Conservation (phyloP, 2,329 filamentous ascomycete species). For the Nigrospora sphaerica region DNA sequence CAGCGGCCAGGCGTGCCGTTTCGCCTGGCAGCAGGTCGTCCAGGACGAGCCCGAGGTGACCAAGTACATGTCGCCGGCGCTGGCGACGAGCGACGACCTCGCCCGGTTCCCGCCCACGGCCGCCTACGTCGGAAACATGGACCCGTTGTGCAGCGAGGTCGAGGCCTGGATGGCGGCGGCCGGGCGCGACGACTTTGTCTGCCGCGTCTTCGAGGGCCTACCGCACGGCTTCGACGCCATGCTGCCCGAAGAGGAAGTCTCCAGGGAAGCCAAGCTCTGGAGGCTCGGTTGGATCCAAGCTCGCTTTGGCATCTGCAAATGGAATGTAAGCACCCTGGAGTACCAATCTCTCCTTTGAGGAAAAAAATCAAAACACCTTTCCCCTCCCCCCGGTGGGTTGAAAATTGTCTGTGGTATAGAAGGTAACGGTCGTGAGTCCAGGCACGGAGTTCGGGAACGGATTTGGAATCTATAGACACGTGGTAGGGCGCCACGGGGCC, state of each 20-base stretch:
- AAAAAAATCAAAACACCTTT: too few species aligned
- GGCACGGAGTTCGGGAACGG: too few species aligned
- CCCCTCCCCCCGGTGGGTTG: too few species aligned
- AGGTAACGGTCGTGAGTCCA: too few species aligned
- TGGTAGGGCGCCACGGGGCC: too few species aligned
- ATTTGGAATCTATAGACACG: too few species aligned
- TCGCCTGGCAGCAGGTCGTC: background rate
- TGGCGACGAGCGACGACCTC: background rate
- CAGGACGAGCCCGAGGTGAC: background rate
- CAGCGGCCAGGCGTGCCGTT: slow-evolving; percentile 2
- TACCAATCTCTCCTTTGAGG: too few species aligned
- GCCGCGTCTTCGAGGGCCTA: background rate
- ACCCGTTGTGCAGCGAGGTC: background rate
- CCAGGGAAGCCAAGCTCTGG: background rate
- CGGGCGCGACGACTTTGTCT: background rate
- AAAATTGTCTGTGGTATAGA: too few species aligned
- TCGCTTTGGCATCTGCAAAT: background rate
- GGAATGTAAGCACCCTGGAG: too few species aligned
- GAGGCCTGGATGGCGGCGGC: background rate
- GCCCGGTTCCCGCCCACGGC: background rate
- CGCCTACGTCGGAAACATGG: background rate
- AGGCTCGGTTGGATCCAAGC: background rate
- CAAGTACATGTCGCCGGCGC: background rate
- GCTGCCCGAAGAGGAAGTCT: background rate
- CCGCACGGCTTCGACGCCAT: slow-evolving; percentile 2